These are phyloP conservation scores for Neurospora sp. DNA, from an alignment of 495 filamentous ascomycete genomes.

Conservation along the genomic window DNA sequence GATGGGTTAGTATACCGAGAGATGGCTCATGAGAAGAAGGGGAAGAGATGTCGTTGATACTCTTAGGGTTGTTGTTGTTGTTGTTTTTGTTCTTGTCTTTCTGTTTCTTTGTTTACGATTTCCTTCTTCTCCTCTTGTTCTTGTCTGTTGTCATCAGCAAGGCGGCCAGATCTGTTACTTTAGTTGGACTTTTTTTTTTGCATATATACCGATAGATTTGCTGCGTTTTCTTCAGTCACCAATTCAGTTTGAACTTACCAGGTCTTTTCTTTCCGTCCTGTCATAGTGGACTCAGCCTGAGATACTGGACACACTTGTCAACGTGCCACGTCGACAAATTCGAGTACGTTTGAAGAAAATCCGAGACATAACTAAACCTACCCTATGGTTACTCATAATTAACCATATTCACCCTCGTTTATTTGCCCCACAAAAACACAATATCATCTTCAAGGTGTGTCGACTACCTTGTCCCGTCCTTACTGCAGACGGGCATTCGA, in stretches of 20 bases:
- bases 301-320: too few species aligned
- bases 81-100: background rate
- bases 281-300: too few species aligned
- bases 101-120: background rate
- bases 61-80: background rate
- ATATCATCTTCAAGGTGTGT: too few species aligned
- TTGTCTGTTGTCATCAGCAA: background rate
- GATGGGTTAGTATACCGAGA: background rate
- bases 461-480: too few species aligned
- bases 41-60: background rate
- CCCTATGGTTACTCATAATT: too few species aligned
- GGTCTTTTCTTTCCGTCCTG: too few species aligned
- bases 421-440: too few species aligned
- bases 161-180: background rate
- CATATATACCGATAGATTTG: background rate
- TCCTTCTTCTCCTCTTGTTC: background rate
- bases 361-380: too few species aligned
- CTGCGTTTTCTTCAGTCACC: background rate
- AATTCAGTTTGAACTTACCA: background rate
- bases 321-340: too few species aligned
- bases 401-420: too few species aligned
- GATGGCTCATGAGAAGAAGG: background rate
- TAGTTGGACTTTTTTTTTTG: background rate
- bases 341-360: too few species aligned
- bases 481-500: too few species aligned